A percentile compares a stretch with the other conserved stretches of the same genome.
Conservation (phyloP, 352 stramenopile genomes). For the Globisporangium solare region DNA sequence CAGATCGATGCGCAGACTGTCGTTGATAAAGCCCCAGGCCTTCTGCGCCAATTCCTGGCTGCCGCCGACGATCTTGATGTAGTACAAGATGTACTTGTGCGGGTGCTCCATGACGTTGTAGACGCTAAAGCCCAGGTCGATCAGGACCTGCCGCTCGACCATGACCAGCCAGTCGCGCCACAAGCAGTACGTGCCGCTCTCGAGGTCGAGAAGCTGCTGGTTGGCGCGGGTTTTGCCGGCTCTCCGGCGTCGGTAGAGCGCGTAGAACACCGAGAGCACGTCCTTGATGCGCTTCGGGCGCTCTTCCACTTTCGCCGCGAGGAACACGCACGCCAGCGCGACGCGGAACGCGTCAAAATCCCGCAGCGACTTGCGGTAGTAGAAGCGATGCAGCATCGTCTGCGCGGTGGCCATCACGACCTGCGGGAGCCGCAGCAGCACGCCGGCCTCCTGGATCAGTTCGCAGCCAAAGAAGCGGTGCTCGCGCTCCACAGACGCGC, state of each 20-base stretch:
- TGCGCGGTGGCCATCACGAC: conserved; percentile 90
- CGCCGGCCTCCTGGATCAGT: conserved; percentile 86
- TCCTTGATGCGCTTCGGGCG: conserved; percentile 76
- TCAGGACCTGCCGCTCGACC: conserved; percentile 88
- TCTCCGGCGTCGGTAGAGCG: conserved; percentile 73
- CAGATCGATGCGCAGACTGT: conserved; percentile 82
- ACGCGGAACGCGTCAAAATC: conserved; percentile 89
- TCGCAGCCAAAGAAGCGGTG: conserved; percentile 89
- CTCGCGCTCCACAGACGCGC: conserved; percentile 22
- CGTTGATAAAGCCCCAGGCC: conserved; percentile 90
- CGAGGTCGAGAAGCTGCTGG: conserved; percentile 64
- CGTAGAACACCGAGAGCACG: conserved; percentile 86
- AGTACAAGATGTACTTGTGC: conserved; percentile 93
- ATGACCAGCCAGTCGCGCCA: conserved; percentile 86
- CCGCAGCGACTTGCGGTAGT: conserved; percentile 75
- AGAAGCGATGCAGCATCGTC: conserved; percentile 90
- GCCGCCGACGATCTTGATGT: conserved; percentile 84
- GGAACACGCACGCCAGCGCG: conserved; percentile 84
- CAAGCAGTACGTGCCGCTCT: conserved; percentile 51
- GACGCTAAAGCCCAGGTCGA: conserved; percentile 90
- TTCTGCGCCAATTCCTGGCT: conserved; percentile 67
- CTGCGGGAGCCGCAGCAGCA: conserved; percentile 83
- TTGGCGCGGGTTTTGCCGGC: conserved; percentile 38
- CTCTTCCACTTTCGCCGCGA: conserved; percentile 90
- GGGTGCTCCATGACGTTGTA: conserved; percentile 91